Percentiles rank a stretch among this genome's conserved stretches.
phyloP scores from a whole-genome alignment of 768 basidiomycete species.

The Aureoboletus auriporus region DNA sequence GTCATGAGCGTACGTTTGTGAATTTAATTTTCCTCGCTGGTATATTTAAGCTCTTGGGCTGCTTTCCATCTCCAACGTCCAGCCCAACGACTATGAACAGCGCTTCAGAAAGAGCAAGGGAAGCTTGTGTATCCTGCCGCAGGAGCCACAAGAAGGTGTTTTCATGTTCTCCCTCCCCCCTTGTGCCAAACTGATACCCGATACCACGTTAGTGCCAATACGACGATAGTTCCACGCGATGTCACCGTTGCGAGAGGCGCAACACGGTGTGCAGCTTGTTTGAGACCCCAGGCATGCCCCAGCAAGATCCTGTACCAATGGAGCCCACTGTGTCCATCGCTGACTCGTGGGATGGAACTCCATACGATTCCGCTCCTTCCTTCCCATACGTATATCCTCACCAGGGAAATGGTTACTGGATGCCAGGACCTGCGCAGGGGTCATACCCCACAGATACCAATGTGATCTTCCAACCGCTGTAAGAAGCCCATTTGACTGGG shows the following conservation, averaged over 20 bases:
- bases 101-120: slow-evolving; percentile 20
- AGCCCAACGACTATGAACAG: slow-evolving; percentile 16
- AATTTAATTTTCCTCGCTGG: slow-evolving; percentile 6
- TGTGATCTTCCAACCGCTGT: slow-evolving; percentile 6
- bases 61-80: background rate
- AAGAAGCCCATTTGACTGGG: background rate
- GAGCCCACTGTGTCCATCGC: background rate
- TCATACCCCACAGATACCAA: slow-evolving; percentile 3
- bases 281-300: background rate
- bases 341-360: slow-evolving; percentile 5
- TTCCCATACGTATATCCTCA: background rate
- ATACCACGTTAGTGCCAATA: slow-evolving; percentile 14
- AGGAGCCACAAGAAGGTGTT: slow-evolving; percentile 23
- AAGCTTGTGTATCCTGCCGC: slow-evolving; percentile 23
- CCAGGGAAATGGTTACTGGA: background rate
- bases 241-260: slow-evolving; percentile 16
- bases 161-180: background rate
- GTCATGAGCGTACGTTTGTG: slow-evolving; percentile 6
- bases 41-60: slow-evolving; percentile 18
- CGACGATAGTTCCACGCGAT: slow-evolving; percentile 8
- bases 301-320: slow-evolving; percentile 5
- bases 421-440: background rate
- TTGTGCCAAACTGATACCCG: slow-evolving; percentile 1
- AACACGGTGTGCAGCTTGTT: slow-evolving; percentile 16
- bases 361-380: slow-evolving; percentile 1